Percentiles rank a stretch among this genome's conserved stretches.
These are phyloP conservation scores for Rhodotorula graminis DNA, from an alignment of 768 basidiomycete genomes.

Conservation along the genomic window DNA sequence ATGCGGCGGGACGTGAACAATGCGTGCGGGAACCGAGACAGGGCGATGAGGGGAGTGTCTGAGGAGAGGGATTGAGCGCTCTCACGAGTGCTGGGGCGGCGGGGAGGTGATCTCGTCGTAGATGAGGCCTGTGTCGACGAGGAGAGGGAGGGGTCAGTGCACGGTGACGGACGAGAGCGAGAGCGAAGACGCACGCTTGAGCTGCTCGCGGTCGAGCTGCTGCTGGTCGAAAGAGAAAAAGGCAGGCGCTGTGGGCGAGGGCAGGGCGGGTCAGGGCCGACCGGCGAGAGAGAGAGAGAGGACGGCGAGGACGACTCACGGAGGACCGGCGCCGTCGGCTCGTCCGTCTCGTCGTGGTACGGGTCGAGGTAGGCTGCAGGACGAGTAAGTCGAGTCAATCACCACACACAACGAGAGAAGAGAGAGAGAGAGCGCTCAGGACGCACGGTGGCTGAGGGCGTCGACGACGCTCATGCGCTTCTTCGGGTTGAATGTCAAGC, in stretches of 20 bases:
- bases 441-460: conserved; percentile 70
- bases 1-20: too few relatives aligned
- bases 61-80: too few relatives aligned
- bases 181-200: conserved; percentile 55
- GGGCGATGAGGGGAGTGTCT: background rate
- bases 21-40: background rate
- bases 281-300: background rate
- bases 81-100: conserved; percentile 26
- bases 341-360: conserved; percentile 89
- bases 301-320: conserved; percentile 48
- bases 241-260: conserved; percentile 53
- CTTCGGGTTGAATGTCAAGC: conserved; percentile 93
- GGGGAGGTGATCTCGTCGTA: conserved; percentile 42
- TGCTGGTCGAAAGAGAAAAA: conserved; percentile 98
- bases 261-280: background rate
- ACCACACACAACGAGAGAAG: background rate
- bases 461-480: conserved; percentile 92
- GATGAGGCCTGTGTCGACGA: conserved; percentile 33
- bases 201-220: conserved; percentile 91
- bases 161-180: background rate
- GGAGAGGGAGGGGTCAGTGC: background rate
- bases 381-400: background rate
- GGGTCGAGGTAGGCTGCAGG: conserved; percentile 21
- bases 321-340: conserved; percentile 91
- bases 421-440: conserved; percentile 41